Percentiles rank a stretch among this genome's conserved stretches.
Evolutionary conservation across 139 green algal species (phyloP).

Genomic region (Haematococcus lacustris): DNA sequence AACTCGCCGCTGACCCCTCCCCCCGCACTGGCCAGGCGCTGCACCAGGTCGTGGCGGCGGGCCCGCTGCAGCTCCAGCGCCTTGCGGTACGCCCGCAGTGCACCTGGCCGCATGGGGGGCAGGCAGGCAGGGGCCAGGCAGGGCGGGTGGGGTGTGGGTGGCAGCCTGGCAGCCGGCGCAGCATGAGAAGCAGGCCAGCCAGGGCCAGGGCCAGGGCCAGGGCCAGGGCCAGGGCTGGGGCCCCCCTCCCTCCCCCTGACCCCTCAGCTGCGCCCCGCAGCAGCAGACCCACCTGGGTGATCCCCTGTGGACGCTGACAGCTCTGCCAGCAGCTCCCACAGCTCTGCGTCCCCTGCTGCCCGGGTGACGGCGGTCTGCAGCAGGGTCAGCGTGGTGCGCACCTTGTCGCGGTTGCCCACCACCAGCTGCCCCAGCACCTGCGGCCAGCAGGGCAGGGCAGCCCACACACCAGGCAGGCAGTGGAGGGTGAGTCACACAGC

Average conservation of each 20-base stretch:
- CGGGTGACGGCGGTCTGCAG: constrained; percentile 45
- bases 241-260: no score
- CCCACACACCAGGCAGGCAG: neutral
- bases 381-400: constrained; percentile 2
- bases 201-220: no score
- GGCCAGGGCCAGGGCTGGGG: no score
- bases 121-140: constrained; percentile 35
- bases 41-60: no score
- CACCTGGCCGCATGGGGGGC: neutral
- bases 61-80: no score
- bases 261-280: no score
- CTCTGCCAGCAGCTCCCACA: constrained; percentile 82
- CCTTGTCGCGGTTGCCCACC: constrained; percentile 12
- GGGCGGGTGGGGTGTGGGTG: neutral
- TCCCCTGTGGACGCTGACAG: constrained; percentile 51
- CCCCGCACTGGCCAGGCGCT: neutral
- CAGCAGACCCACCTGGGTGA: constrained; percentile 56
- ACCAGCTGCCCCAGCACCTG: constrained; percentile 41
- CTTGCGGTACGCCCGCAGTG: constrained; percentile 39
- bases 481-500: no score
- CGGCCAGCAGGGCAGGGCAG: neutral
- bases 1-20: constrained; percentile 2
- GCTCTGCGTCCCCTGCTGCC: constrained; percentile 25
- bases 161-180: no score
- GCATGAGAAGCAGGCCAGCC: no score